phyloP scores from a whole-genome alignment of 2,329 filamentous ascomycete species.

The Colletotrichum sp. region DNA sequence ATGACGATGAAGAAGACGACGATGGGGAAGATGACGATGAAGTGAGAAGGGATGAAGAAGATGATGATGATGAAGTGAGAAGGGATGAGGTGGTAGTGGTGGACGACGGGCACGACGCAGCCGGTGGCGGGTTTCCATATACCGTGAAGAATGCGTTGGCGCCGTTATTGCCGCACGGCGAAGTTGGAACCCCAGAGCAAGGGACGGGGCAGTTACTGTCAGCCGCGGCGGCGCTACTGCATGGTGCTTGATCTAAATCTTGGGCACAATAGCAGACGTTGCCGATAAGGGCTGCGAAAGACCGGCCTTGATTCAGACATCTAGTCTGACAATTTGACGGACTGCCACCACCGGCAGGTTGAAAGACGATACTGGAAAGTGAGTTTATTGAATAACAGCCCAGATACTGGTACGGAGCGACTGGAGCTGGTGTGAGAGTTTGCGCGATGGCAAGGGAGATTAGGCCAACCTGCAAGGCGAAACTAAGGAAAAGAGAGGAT shows the following conservation, averaged over 20 bases:
- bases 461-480: background rate
- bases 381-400: background rate
- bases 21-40: background rate
- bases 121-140: background rate
- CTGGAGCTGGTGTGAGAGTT: background rate
- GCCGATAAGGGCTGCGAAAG: background rate
- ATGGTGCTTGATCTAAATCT: background rate
- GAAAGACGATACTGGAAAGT: background rate
- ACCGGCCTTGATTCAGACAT: background rate
- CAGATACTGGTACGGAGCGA: background rate
- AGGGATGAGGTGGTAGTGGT: background rate
- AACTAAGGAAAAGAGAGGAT: background rate
- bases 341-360: background rate
- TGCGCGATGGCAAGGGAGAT: background rate
- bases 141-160: background rate
- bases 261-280: background rate
- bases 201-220: background rate
- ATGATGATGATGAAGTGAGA: background rate
- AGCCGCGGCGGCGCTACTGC: background rate
- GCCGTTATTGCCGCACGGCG: background rate
- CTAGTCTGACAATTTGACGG: background rate
- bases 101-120: background rate
- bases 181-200: background rate
- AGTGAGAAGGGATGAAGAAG: background rate
- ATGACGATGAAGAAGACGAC: background rate